A percentile compares a stretch with the other conserved stretches of the same genome.
Evolutionary conservation across 1,139 yeast species (phyloP).

Genomic region (Saccharomyces hybrid): DNA sequence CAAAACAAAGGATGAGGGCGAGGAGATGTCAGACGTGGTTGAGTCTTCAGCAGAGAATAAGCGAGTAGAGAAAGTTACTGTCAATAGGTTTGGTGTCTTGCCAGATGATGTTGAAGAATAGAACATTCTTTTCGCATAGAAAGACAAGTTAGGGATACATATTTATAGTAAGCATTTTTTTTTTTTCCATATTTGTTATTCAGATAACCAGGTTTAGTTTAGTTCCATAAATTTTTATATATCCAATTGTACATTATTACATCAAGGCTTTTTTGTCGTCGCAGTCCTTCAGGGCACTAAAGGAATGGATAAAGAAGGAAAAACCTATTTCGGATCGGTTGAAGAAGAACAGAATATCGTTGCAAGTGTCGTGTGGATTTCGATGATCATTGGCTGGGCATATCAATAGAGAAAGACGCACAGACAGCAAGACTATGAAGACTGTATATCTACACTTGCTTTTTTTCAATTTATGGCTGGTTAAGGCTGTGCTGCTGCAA

Average conservation of each 20-base stretch:
- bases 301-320: background rate
- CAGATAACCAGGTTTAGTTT: background rate
- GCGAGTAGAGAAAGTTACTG: constrained; percentile 13
- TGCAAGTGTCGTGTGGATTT: too few relatives aligned
- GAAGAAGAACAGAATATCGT: background rate
- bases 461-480: background rate
- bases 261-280: background rate
- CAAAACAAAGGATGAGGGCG: constrained; percentile 18
- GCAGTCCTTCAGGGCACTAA: background rate
- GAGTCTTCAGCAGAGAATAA: constrained; percentile 12
- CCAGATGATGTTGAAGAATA: constrained; percentile 44
- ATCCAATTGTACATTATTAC: background rate
- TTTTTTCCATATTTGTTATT: background rate
- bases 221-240: background rate
- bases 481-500: background rate
- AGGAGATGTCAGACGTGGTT: constrained; percentile 18
- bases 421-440: background rate
- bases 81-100: constrained; percentile 42
- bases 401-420: too few relatives aligned
- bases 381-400: background rate
- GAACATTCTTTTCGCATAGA: background rate
- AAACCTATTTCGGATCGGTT: background rate
- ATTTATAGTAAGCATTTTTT: background rate
- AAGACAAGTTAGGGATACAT: background rate
- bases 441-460: background rate